Evolutionary conservation across 2,329 filamentous ascomycete species (phyloP), one percentile per base, ranked within the genome.

Genomic region (Sclerotinia spermophila): DNA sequence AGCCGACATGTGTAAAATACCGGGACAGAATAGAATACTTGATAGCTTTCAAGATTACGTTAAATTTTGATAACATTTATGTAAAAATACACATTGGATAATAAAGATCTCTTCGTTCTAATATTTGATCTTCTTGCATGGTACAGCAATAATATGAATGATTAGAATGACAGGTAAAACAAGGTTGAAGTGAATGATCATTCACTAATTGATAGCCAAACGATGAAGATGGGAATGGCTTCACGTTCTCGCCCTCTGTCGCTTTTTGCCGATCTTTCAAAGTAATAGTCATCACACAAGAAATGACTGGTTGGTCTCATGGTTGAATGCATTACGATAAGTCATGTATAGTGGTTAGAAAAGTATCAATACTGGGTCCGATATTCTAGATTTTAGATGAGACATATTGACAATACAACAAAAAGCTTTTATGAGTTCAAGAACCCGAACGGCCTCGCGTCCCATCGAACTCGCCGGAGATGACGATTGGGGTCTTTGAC

Each of bases 401-500:
- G 21, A 48, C 15, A n/a, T 11, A 51, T 15, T 51, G 2, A 19
- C n/a, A 30, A 7, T 55, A 30, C 15, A 30, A 5, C 2, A 30
- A 33, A 27, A 33, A 33, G 30, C 11, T 10, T 33, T 33, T 21
- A 56, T 33, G 7, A 7, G 3, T 33, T 21, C 15, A 30, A 56
- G 3, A 15, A 56, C 33, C 27, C 27, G 3, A 56, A 56, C 19
- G 53, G 53, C 17, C 53, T 56, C 17, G 64, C 78, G 33, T 64
- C 42, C 80, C 80, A 81, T 17, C 80, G 72, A 7, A 81, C 77
- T 30, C 80, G 74, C 13, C 80, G 77, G 45, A 81, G 72, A 73
- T 81, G 80, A 24, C 80, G 76, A n/a, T 77, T 68, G 4, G 77
- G 79, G 71, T 81, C 80, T 33, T 76, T 79, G 35, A 81, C 77